Conservation (phyloP, 139 green algal genomes). For the Pseudopediastrum boryanum region DNA sequence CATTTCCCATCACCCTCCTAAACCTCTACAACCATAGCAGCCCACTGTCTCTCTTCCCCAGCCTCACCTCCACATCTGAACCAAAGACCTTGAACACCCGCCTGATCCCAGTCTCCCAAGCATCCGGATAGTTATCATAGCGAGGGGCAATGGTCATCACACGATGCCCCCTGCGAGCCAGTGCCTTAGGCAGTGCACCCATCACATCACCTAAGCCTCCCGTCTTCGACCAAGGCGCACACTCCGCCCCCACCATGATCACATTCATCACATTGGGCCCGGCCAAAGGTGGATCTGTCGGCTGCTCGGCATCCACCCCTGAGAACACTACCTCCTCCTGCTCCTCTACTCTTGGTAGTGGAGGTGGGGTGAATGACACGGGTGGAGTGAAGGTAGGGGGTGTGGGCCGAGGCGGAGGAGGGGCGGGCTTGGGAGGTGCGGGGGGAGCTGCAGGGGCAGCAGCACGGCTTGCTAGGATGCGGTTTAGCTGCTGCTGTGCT, state of each 20-base stretch:
- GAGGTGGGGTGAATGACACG: not conserved
- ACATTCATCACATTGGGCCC: constrained; percentile 89
- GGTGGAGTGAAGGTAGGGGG: not conserved
- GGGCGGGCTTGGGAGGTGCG: not conserved
- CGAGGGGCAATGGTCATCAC: constrained; percentile 89
- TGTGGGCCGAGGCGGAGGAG: not conserved
- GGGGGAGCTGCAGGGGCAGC: constrained; percentile 10
- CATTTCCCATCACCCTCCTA: no score
- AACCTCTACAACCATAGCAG: no score
- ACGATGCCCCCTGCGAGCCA: constrained; percentile 82
- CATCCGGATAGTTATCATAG: constrained; percentile 79
- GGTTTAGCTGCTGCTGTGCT: constrained; percentile 34
- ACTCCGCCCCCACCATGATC: constrained; percentile 96
- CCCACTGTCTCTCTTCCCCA: no score
- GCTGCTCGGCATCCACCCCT: not conserved
- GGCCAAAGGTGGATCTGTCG: constrained; percentile 35
- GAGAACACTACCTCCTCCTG: not conserved
- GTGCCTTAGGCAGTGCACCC: constrained; percentile 89
- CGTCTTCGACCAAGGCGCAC: constrained; percentile 97
- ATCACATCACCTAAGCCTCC: constrained; percentile 97
- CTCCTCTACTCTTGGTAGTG: not conserved
- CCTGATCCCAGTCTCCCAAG: constrained; percentile 78
- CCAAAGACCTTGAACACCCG: constrained; percentile 66
- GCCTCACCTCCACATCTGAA: constrained; percentile 65
- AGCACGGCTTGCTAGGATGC: constrained; percentile 27